Base-by-base conservation (phyloP, 1,284 basidiomycete genomes). In the Moesziomyces aphidis region DNA sequence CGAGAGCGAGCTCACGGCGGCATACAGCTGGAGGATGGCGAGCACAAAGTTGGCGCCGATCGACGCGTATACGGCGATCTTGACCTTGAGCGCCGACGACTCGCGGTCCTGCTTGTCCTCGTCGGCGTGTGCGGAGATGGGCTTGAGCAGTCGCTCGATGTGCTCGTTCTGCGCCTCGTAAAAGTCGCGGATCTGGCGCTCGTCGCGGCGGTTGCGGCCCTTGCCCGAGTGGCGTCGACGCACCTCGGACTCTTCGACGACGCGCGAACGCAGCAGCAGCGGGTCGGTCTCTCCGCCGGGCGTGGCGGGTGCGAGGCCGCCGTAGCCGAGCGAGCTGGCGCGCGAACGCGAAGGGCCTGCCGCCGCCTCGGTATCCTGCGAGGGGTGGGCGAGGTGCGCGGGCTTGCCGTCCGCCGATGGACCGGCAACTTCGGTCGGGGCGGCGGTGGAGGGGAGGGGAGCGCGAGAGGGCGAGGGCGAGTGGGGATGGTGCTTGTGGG, bases 151-250 rank as follows among this genome's bases (percentile, higher is more conserved):
- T 22, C 89, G 89, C 39, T 87, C 85, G 73, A 98, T 97, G 73
- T 96, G 91, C 89, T 90, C 87, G 87, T 98, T 98, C 85, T 98
- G 95, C 52, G 87, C 89, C 54, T 88, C 86, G 77, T 97, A 94
- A 83, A 92, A 96, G 31, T 86, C 86, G 53, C 89, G 91, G 46
- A 93, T 73, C 11, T 85, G 83, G 22, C 86, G 76, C 61, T 86
- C 86, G 60, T 79, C 79, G 31, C 77, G 81, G 45, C 73, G 80
- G 60, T 67, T 83, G 55, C 76, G 80, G 55, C 68, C 83, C 80
- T 71, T 64, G 85, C 83, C 84, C 69, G 63, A 81, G 73, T 49
- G 87, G 54, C 49, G 78, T 73, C 42, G 81, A 68, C 56, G 70
- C n/a, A 87, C 65, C 53, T 85, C 82, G 26, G 81, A 79, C 42